Evolutionary conservation across 345 rosid species (phyloP).

Genomic region (Lepidium sativum): DNA sequence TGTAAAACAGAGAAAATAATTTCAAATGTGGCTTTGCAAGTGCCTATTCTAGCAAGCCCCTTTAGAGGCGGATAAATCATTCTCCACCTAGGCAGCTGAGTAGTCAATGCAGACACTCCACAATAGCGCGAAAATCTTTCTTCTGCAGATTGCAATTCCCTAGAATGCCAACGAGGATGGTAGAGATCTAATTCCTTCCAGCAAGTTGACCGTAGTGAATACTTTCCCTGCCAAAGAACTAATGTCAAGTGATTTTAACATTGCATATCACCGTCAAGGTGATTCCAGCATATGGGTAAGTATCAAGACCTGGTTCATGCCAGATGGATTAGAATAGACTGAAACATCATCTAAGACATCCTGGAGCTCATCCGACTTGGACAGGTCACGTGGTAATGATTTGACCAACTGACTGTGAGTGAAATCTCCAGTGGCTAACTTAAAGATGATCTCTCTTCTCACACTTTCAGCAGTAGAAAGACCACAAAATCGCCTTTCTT

Average conservation of each 20-base stretch:
- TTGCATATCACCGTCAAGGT: slow-evolving; percentile 5
- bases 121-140: slow-evolving; percentile 78
- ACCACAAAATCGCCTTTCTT: slow-evolving; percentile 92
- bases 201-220: slow-evolving; percentile 57
- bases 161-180: slow-evolving; percentile 81
- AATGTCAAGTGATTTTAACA: slow-evolving; percentile 17
- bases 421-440: slow-evolving; percentile 83
- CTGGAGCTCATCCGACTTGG: slow-evolving; percentile 70
- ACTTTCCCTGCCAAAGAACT: slow-evolving; percentile 57
- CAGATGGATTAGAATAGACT: slow-evolving; percentile 69
- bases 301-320: slow-evolving; percentile 76
- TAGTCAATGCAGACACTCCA: slow-evolving; percentile 61
- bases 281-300: slow-evolving; percentile 10
- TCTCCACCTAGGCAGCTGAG: slow-evolving; percentile 86
- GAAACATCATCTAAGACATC: slow-evolving; percentile 70
- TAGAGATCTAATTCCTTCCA: slow-evolving; percentile 97
- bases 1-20: slow-evolving; percentile 61
- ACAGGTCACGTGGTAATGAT: slow-evolving; percentile 74
- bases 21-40: slow-evolving; percentile 59
- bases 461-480: slow-evolving; percentile 57
- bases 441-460: slow-evolving; percentile 80
- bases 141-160: slow-evolving; percentile 91
- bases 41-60: slow-evolving; percentile 63
- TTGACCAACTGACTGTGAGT: slow-evolving; percentile 87
- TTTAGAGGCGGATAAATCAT: slow-evolving; percentile 67